Evolutionary conservation across 2,329 filamentous ascomycete species (phyloP).

Genomic region (Aureobasidium pullulans): DNA sequence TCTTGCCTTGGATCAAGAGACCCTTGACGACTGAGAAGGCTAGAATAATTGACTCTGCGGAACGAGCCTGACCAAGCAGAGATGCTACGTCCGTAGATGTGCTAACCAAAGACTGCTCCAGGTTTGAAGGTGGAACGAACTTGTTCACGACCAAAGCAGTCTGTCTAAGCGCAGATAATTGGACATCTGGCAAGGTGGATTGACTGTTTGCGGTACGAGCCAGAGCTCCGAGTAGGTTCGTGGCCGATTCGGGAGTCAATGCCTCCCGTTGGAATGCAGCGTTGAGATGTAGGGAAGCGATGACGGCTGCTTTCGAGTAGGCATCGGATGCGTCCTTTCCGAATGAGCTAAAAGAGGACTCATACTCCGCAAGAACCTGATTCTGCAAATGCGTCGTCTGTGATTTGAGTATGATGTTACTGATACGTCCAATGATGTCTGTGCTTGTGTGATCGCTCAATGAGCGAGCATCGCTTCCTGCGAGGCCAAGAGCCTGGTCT

Average conservation of each 20-base stretch:
- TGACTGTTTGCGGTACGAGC: conserved; percentile 25
- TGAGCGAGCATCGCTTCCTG: conserved; percentile 25
- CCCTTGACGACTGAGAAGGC: conserved; percentile 57
- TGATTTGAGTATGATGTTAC: conserved; percentile 51
- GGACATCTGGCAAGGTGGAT: conserved; percentile 1
- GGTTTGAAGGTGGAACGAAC: conserved; percentile 34
- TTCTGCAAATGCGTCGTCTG: conserved; percentile 43
- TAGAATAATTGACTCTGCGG: conserved; percentile 42
- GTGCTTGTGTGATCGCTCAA: conserved; percentile 45
- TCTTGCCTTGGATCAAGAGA: conserved; percentile 48
- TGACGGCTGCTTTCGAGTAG: conserved; percentile 29
- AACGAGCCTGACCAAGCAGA: conserved; percentile 29
- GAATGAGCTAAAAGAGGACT: conserved; percentile 14
- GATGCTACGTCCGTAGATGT: conserved; percentile 29
- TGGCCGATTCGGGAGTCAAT: conserved; percentile 26
- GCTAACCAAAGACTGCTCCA: conserved; percentile 22
- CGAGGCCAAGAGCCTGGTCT: conserved; percentile 28
- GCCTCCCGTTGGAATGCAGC: conserved; percentile 40
- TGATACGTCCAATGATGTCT: conserved; percentile 54
- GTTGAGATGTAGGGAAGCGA: conserved; percentile 51
- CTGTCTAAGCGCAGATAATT: conserved; percentile 29
- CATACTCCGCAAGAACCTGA: conserved; percentile 31
- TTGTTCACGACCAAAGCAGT: conserved; percentile 43
- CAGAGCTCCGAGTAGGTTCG: conserved; percentile 30
- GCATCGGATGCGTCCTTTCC: neutral